Conservation (phyloP, 345 rosid genomes). For the Theobroma cacao region DNA sequence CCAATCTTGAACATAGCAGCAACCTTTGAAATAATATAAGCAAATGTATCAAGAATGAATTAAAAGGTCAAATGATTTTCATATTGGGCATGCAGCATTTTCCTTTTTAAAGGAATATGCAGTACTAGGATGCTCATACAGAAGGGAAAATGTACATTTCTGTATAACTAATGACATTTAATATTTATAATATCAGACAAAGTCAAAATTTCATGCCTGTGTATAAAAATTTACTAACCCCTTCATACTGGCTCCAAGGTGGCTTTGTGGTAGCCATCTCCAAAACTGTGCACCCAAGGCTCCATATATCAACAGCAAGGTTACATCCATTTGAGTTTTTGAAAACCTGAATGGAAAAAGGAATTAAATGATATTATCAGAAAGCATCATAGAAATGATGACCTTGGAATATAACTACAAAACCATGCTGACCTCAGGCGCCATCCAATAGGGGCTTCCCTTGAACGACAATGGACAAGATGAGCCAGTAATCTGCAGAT, state of each 20-base stretch:
- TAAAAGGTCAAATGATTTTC: not conserved
- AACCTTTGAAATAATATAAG: constrained; percentile 34
- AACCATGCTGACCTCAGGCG: constrained; percentile 66
- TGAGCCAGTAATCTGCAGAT: constrained; percentile 73
- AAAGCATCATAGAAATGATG: constrained; percentile 12
- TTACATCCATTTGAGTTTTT: constrained; percentile 64
- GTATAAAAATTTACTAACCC: constrained; percentile 50
- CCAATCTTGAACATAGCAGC: constrained; percentile 92
- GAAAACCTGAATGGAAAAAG: constrained; percentile 51
- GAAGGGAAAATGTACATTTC: not conserved
- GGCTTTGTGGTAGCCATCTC: constrained; percentile 93
- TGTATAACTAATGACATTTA: not conserved
- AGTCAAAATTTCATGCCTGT: not conserved
- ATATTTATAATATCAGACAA: not conserved
- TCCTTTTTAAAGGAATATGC: not conserved
- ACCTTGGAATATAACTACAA: not conserved
- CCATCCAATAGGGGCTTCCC: constrained; percentile 96
- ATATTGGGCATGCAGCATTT: not conserved
- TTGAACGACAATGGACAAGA: constrained; percentile 75
- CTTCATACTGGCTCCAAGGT: constrained; percentile 87
- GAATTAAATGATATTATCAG: constrained; percentile 6
- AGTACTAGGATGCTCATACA: not conserved
- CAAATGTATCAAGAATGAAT: not conserved
- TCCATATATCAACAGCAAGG: constrained; percentile 90
- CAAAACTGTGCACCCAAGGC: constrained; percentile 84